phyloP scores from a whole-genome alignment of 176 grass and related monocot species.

The Phragmites australis region DNA sequence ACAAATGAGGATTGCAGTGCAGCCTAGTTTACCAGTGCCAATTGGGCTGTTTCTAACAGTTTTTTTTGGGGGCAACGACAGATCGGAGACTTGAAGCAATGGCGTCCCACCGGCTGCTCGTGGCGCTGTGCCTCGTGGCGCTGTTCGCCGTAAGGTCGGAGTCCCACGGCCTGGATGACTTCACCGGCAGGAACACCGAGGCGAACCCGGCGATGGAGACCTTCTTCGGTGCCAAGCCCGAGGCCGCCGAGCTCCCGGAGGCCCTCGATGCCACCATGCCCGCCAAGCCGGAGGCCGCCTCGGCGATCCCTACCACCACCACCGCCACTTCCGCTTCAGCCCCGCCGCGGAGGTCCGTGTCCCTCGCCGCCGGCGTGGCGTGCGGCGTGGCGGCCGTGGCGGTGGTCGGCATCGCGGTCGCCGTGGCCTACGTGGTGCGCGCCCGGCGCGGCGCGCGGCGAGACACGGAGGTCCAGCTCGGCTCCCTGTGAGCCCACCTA shows the following conservation, averaged over 20 bases:
- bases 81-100: slow-evolving; percentile 20
- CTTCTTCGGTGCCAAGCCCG: slow-evolving; percentile 57
- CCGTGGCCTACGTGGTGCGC: slow-evolving; percentile 55
- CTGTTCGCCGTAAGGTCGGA: slow-evolving; percentile 41
- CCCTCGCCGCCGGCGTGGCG: slow-evolving; percentile 47
- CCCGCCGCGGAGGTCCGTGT: slow-evolving; percentile 41
- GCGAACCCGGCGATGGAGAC: slow-evolving; percentile 26
- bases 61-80: background rate
- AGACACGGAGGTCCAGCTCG: slow-evolving; percentile 37
- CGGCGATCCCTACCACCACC: slow-evolving; percentile 39
- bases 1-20: background rate
- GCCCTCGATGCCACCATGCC: slow-evolving; percentile 24
- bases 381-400: slow-evolving; percentile 55
- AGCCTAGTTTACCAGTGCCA: background rate
- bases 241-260: slow-evolving; percentile 53
- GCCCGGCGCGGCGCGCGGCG: slow-evolving; percentile 37
- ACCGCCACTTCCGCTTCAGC: background rate
- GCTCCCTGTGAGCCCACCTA: slow-evolving; percentile 16
- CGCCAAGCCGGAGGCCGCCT: slow-evolving; percentile 52
- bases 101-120: slow-evolving; percentile 30
- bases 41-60: background rate
- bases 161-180: slow-evolving; percentile 43
- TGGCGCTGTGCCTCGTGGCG: slow-evolving; percentile 37
- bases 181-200: background rate
- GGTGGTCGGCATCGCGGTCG: slow-evolving; percentile 36